These are phyloP conservation scores for Pterulicium gracile DNA, from an alignment of 1,284 basidiomycete species.

Conservation along the genomic window DNA sequence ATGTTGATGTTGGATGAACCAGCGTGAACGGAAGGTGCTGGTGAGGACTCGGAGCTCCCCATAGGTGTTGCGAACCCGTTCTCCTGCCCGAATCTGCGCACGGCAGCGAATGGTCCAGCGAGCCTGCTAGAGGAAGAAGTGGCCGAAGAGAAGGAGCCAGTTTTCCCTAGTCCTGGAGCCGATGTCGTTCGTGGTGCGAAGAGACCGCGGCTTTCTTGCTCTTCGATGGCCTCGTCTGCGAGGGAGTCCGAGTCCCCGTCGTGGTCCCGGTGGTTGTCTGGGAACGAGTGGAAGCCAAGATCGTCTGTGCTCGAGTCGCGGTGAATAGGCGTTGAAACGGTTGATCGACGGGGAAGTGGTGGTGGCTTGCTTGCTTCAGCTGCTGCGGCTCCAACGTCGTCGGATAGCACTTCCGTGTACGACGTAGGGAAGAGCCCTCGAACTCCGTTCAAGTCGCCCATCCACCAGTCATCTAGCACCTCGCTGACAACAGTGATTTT, in stretches of 20 bases:
- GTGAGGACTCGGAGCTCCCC: no score
- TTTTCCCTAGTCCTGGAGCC: background rate
- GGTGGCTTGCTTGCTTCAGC: slow-evolving; percentile 16
- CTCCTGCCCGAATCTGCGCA: background rate
- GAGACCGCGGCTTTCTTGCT: background rate
- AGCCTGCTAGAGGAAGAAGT: background rate
- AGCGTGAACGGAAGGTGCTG: no score
- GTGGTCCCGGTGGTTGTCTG: background rate
- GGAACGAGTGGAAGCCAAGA: background rate
- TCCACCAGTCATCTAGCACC: slow-evolving; percentile 79
- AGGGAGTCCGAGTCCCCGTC: background rate
- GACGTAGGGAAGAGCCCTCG: slow-evolving; percentile 70
- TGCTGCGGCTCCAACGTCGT: slow-evolving; percentile 19
- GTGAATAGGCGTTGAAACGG: slow-evolving; percentile 3
- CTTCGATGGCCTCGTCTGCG: background rate
- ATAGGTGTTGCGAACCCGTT: background rate
- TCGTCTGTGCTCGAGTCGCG: background rate
- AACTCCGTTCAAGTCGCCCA: slow-evolving; percentile 60
- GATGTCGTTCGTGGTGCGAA: background rate
- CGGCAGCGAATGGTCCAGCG: background rate
- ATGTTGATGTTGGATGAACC: no score
- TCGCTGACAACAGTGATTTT: slow-evolving; percentile 67
- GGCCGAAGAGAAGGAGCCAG: background rate
- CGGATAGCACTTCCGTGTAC: slow-evolving; percentile 47
- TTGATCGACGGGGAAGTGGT: slow-evolving; percentile 14